phyloP scores from a whole-genome alignment of 108 stramenopile genomes.

The Ochromonas danica region DNA sequence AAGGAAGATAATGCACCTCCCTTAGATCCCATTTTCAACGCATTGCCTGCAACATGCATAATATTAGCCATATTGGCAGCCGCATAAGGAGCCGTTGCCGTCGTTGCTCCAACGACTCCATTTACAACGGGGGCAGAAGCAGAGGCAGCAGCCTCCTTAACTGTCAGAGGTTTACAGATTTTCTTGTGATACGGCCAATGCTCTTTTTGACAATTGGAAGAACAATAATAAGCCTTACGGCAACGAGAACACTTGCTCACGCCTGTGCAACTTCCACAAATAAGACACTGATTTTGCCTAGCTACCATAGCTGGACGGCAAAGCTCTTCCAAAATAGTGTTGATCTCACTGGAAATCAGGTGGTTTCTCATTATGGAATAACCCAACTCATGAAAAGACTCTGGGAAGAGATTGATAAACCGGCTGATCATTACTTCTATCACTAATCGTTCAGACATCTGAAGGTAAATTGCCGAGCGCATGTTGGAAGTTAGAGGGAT shows the following conservation, averaged over 20 bases:
- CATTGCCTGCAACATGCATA: too few relatives aligned
- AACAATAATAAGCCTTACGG: neutral
- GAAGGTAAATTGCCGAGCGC: neutral
- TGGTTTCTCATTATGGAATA: neutral
- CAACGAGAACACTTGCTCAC: slow-evolving; percentile 9
- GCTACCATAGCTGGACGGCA: neutral
- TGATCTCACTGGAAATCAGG: neutral
- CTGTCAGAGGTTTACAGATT: neutral
- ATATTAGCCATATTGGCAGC: too few relatives aligned
- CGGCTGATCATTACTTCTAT: slow-evolving; percentile 1
- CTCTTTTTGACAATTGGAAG: slow-evolving; percentile 1
- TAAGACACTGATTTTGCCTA: neutral
- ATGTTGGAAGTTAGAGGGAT: neutral
- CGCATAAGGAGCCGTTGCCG: too few relatives aligned
- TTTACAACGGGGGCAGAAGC: neutral
- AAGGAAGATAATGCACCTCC: too few relatives aligned
- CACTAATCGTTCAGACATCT: neutral
- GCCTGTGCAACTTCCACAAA: neutral
- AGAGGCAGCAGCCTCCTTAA: neutral
- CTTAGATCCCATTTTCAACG: too few relatives aligned
- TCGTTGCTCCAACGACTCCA: too few relatives aligned
- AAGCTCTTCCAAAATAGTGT: neutral
- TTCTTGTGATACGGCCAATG: slow-evolving; percentile 2
- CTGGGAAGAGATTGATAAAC: slow-evolving; percentile 21
- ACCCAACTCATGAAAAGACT: neutral